Percentiles rank a stretch among this genome's conserved stretches.
phyloP scores from a whole-genome alignment of 148 eudicot genomes.

The Selenicereus undatus region DNA sequence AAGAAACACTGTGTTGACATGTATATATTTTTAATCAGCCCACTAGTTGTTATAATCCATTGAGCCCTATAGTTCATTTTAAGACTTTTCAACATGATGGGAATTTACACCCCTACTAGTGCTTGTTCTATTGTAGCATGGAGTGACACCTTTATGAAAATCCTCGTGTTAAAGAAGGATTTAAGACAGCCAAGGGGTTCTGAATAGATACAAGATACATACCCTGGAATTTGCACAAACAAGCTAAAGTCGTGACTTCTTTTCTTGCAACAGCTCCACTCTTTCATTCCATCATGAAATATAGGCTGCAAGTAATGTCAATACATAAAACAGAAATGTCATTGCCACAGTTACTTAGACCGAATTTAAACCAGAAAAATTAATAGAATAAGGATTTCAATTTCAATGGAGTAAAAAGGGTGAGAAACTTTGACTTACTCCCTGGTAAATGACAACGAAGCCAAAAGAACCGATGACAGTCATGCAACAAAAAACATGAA shows the following conservation, averaged over 20 bases:
- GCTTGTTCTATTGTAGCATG: background rate
- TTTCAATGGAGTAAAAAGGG: background rate
- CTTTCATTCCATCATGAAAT: constrained; percentile 94
- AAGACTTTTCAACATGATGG: too few relatives aligned
- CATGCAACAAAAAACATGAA: constrained; percentile 17
- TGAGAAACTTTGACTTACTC: constrained; percentile 28
- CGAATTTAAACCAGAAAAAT: background rate
- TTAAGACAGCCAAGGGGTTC: background rate
- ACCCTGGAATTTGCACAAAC: constrained; percentile 90
- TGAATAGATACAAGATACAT: constrained; percentile 26
- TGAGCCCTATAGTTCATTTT: background rate
- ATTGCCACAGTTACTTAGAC: background rate
- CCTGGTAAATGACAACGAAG: constrained; percentile 25
- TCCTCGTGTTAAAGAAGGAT: background rate
- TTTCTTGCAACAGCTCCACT: constrained; percentile 98
- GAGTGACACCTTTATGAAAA: background rate
- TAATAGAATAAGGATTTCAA: background rate
- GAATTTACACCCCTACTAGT: background rate
- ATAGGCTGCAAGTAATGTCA: constrained; percentile 54
- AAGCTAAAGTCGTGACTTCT: constrained; percentile 90
- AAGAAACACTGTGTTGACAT: background rate
- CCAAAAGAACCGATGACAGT: constrained; percentile 10
- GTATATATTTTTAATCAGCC: too few relatives aligned
- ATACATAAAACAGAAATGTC: background rate
- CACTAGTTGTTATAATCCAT: too few relatives aligned